phyloP scores from a whole-genome alignment of 148 eudicot genomes.

The Fagopyrum homotropicum region DNA sequence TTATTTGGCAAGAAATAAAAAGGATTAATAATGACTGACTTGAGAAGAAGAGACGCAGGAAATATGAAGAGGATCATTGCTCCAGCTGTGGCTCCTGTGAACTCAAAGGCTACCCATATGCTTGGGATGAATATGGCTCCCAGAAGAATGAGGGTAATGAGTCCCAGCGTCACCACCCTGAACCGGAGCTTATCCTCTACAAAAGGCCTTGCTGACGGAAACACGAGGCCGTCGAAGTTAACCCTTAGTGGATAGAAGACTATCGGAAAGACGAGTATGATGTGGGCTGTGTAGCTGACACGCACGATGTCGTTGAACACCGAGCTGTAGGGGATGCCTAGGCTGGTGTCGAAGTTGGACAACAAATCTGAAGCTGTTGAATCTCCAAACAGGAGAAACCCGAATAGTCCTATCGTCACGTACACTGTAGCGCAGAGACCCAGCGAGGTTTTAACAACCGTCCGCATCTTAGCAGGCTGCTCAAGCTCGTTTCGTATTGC shows the following conservation, averaged over 20 bases:
- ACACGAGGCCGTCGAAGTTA: conserved; percentile 74
- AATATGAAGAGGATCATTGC: conserved; percentile 77
- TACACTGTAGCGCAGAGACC: conserved; percentile 69
- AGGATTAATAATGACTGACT: conserved; percentile 29
- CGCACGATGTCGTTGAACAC: conserved; percentile 68
- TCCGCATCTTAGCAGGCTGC: conserved; percentile 54
- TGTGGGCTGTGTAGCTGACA: conserved; percentile 86
- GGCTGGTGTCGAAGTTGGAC: conserved; percentile 79
- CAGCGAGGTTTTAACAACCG: conserved; percentile 63
- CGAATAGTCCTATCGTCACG: conserved; percentile 75
- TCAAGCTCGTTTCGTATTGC: conserved; percentile 71
- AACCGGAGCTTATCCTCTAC: conserved; percentile 53
- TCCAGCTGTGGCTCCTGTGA: conserved; percentile 97
- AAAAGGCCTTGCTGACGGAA: conserved; percentile 59
- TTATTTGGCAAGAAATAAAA: background rate
- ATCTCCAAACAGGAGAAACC: conserved; percentile 87
- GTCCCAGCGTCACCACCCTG: conserved; percentile 44
- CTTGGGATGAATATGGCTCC: conserved; percentile 89
- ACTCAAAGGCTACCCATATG: conserved; percentile 95
- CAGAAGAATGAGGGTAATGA: conserved; percentile 46
- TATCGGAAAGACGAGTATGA: conserved; percentile 87
- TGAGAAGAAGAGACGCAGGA: conserved; percentile 81
- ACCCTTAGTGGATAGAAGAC: conserved; percentile 76
- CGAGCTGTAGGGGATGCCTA: conserved; percentile 74
- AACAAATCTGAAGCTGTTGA: conserved; percentile 79